phyloP scores from a whole-genome alignment of 2,329 filamentous ascomycete genomes.

The Curvularia eragrostidis region DNA sequence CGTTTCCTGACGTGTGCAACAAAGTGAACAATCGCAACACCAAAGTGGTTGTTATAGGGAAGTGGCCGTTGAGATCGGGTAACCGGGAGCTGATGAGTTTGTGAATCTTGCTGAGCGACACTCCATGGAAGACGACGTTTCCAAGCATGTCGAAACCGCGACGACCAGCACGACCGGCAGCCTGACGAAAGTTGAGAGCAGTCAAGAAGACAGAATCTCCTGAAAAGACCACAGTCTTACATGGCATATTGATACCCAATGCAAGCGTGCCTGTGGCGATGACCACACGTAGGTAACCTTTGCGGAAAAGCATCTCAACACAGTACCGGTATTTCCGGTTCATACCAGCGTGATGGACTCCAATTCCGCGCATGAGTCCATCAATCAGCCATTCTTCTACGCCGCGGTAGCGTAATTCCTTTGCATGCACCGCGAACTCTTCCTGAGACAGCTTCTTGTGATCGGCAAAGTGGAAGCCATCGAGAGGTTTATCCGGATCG shows the following conservation, averaged over 20 bases:
- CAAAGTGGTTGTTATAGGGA: constrained; percentile 76
- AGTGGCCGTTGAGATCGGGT: constrained; percentile 77
- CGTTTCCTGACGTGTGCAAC: constrained; percentile 69
- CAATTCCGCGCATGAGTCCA: constrained; percentile 71
- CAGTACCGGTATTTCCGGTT: constrained; percentile 76
- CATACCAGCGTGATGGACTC: constrained; percentile 81
- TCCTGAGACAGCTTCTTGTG: constrained; percentile 62
- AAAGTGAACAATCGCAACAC: constrained; percentile 73
- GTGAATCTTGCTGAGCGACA: constrained; percentile 66
- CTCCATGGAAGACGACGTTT: constrained; percentile 78
- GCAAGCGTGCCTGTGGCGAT: constrained; percentile 78
- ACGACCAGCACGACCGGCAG: constrained; percentile 77
- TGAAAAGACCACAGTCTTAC: constrained; percentile 79
- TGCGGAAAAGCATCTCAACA: constrained; percentile 77
- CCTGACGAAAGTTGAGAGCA: constrained; percentile 77
- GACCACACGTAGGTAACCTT: constrained; percentile 72
- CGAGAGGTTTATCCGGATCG: constrained; percentile 68
- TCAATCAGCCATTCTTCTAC: constrained; percentile 63
- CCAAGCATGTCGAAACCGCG: constrained; percentile 81
- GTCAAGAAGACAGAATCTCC: constrained; percentile 77
- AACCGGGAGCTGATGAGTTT: constrained; percentile 75
- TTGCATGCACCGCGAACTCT: constrained; percentile 65
- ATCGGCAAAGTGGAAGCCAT: constrained; percentile 72
- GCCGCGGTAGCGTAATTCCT: constrained; percentile 59
- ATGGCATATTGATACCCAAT: constrained; percentile 75